Conservation (phyloP, 1,139 yeast species). For the Candida sp. region DNA sequence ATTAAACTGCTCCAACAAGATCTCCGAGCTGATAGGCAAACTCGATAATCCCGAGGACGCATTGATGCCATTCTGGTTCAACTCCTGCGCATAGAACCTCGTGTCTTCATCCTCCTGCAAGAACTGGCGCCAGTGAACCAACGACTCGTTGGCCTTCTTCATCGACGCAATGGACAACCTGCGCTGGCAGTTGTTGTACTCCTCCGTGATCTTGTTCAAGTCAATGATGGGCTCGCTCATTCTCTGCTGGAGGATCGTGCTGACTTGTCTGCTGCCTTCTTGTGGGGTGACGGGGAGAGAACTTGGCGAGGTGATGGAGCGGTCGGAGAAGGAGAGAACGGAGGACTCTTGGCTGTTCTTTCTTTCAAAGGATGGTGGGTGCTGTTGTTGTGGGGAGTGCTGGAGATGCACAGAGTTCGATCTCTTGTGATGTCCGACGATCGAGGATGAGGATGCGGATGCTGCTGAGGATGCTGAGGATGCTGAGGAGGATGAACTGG, state of each 20-base stretch:
- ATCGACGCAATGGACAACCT: slow-evolving; percentile 9
- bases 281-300: slow-evolving; percentile 7
- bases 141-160: background rate
- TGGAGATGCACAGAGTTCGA: background rate
- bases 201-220: slow-evolving; percentile 21
- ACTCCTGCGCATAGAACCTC: slow-evolving; percentile 3
- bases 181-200: slow-evolving; percentile 14
- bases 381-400: background rate
- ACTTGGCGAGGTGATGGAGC: background rate
- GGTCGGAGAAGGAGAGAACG: background rate
- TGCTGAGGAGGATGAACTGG: too few species aligned
- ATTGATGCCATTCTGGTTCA: background rate
- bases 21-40: slow-evolving; percentile 14
- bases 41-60: background rate
- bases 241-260: background rate
- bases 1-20: slow-evolving; percentile 10
- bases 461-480: too few species aligned
- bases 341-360: slow-evolving; percentile 12
- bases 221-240: slow-evolving; percentile 16
- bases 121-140: slow-evolving; percentile 11
- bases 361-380: background rate
- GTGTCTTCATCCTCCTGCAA: slow-evolving; percentile 6
- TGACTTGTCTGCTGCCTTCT: background rate
- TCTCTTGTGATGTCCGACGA: background rate
- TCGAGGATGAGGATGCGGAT: too few species aligned